Percentiles rank a stretch among this genome's conserved stretches.
phyloP scores from a whole-genome alignment of 1,139 yeast species.

The Kodamaea sp. region DNA sequence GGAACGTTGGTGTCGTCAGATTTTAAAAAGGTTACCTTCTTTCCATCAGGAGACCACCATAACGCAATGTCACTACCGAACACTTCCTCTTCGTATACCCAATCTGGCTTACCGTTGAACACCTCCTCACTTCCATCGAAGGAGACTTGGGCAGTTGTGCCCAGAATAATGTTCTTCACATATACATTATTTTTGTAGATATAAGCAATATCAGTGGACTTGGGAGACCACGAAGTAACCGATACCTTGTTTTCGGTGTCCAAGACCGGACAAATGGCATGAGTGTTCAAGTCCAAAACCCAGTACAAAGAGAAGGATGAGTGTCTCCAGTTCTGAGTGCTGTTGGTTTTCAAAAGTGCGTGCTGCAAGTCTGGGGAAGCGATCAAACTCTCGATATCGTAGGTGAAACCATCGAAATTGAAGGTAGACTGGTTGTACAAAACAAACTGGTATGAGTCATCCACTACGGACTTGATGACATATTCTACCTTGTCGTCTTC shows the following conservation, averaged over 20 bases:
- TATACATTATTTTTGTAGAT: conserved; percentile 40
- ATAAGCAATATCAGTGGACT: conserved; percentile 36
- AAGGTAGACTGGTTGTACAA: conserved; percentile 54
- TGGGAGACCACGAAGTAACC: conserved; percentile 30
- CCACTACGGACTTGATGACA: conserved; percentile 50
- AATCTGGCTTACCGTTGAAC: conserved; percentile 60
- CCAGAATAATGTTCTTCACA: conserved; percentile 23
- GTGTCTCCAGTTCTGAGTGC: conserved; percentile 49
- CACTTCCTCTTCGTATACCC: conserved; percentile 67
- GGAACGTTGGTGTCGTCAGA: conserved; percentile 57
- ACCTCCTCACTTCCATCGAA: conserved; percentile 50
- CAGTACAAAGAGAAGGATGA: conserved; percentile 44
- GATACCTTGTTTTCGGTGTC: conserved; percentile 19
- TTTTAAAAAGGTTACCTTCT: conserved; percentile 47
- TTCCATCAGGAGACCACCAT: conserved; percentile 63
- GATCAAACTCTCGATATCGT: conserved; percentile 50
- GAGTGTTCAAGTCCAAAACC: conserved; percentile 27
- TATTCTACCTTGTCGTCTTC: conserved; percentile 30
- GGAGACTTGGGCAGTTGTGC: conserved; percentile 38
- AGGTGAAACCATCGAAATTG: conserved; percentile 35
- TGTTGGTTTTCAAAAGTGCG: conserved; percentile 58
- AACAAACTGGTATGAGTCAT: conserved; percentile 43
- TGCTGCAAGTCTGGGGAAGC: conserved; percentile 66
- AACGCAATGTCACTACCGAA: conserved; percentile 49
- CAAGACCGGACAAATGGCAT: conserved; percentile 18